These are phyloP conservation scores for Coleophoma crateriformis DNA, from an alignment of 2,329 filamentous ascomycete genomes.

Conservation along the genomic window DNA sequence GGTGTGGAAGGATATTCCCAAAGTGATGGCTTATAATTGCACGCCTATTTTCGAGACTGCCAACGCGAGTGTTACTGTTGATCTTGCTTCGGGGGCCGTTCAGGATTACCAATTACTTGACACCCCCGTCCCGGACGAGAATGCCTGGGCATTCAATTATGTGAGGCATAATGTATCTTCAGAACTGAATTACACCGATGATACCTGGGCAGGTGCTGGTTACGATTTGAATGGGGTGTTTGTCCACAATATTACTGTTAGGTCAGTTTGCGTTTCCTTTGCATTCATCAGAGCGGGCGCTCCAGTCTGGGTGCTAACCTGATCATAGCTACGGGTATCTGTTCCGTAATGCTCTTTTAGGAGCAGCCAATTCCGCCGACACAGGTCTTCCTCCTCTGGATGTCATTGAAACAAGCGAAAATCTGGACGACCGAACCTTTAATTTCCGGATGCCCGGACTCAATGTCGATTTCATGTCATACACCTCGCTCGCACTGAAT, in stretches of 20 bases:
- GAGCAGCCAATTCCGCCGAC: constrained; percentile 6
- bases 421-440: constrained; percentile 7
- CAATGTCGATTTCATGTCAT: constrained; percentile 10
- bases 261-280: not conserved
- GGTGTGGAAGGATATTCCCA: constrained; percentile 8
- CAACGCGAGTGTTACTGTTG: constrained; percentile 8
- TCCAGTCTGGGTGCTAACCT: no score
- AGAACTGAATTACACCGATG: constrained; percentile 2
- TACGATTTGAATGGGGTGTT: not conserved
- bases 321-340: constrained; percentile 7
- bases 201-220: not conserved
- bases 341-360: constrained; percentile 7
- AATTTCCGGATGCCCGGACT: constrained; percentile 9
- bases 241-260: constrained; percentile 9
- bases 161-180: constrained; percentile 5
- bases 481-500: constrained; percentile 3
- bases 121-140: not conserved
- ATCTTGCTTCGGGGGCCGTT: constrained; percentile 2
- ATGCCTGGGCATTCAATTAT: constrained; percentile 7
- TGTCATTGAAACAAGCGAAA: not conserved
- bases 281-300: no score
- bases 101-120: constrained; percentile 6
- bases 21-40: constrained; percentile 11
- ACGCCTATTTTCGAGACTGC: constrained; percentile 10
- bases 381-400: not conserved